Conservation (phyloP, 805 yeast genomes). For the Schwanniomyces polymorphus region DNA sequence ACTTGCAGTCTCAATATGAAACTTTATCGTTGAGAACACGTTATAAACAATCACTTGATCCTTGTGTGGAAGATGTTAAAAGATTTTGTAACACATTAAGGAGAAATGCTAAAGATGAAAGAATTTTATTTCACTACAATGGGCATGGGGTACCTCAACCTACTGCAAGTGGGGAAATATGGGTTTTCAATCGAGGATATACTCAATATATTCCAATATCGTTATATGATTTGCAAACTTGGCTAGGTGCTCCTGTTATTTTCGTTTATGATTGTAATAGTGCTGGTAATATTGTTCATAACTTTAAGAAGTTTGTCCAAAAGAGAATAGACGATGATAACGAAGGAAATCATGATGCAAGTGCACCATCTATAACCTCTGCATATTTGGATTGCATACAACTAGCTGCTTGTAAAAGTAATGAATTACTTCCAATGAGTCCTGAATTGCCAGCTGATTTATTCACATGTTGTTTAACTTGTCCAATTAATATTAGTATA, state of each 20-base stretch:
- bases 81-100: constrained; percentile 86
- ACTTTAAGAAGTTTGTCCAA: constrained; percentile 86
- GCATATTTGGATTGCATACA: constrained; percentile 86
- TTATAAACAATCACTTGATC: constrained; percentile 89
- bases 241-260: constrained; percentile 98
- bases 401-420: constrained; percentile 85
- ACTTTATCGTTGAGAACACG: constrained; percentile 82
- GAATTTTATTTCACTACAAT: constrained; percentile 91
- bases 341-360: constrained; percentile 51
- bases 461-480: constrained; percentile 91
- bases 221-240: constrained; percentile 89
- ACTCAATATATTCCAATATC: constrained; percentile 98
- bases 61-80: constrained; percentile 93
- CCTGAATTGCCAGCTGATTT: constrained; percentile 95
- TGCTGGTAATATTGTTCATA: constrained; percentile 90
- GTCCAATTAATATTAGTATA: constrained; percentile 93
- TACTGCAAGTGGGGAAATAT: constrained; percentile 91
- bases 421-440: constrained; percentile 86
- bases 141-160: constrained; percentile 99
- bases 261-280: constrained; percentile 93
- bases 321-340: constrained; percentile 86
- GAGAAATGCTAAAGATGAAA: constrained; percentile 88
- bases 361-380: constrained; percentile 61
- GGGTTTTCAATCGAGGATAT: constrained; percentile 97
- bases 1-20: constrained; percentile 85